Conservation (phyloP, 805 yeast genomes). For the Yarrowia porcina region DNA sequence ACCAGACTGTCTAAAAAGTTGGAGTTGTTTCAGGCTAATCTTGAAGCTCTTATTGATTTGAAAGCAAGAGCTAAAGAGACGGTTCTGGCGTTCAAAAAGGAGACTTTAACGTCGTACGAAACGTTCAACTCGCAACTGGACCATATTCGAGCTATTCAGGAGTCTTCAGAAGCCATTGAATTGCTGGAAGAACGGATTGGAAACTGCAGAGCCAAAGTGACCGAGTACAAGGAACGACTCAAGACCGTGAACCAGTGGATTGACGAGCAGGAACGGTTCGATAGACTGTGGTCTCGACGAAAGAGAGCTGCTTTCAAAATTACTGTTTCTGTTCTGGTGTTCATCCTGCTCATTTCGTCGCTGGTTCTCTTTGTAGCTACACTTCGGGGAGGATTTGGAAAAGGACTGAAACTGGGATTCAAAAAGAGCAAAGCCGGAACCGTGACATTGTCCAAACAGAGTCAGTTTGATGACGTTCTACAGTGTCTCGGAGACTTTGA, state of each 20-base stretch:
- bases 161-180: slow-evolving; percentile 31
- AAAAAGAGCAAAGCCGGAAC: not conserved
- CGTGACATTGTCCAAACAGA: not conserved
- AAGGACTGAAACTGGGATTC: not conserved
- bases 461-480: slow-evolving; percentile 31
- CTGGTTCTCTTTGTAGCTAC: slow-evolving; percentile 11
- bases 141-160: slow-evolving; percentile 32
- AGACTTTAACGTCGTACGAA: slow-evolving; percentile 28
- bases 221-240: slow-evolving; percentile 33
- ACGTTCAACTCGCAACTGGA: slow-evolving; percentile 32
- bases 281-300: slow-evolving; percentile 29
- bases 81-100: slow-evolving; percentile 30
- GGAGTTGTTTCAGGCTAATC: slow-evolving; percentile 32
- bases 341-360: slow-evolving; percentile 25
- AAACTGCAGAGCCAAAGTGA: slow-evolving; percentile 31
- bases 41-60: slow-evolving; percentile 33
- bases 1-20: slow-evolving; percentile 27
- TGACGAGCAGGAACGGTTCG: slow-evolving; percentile 30
- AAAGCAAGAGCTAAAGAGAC: slow-evolving; percentile 29
- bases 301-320: slow-evolving; percentile 27
- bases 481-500: slow-evolving; percentile 29
- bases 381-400: not conserved
- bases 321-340: slow-evolving; percentile 22
- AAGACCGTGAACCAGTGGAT: slow-evolving; percentile 31
- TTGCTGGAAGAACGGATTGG: slow-evolving; percentile 32